Percentiles rank a stretch among this genome's conserved stretches.
phyloP scores from a whole-genome alignment of 2,329 filamentous ascomycete genomes.

The Xylariaceae sp. region DNA sequence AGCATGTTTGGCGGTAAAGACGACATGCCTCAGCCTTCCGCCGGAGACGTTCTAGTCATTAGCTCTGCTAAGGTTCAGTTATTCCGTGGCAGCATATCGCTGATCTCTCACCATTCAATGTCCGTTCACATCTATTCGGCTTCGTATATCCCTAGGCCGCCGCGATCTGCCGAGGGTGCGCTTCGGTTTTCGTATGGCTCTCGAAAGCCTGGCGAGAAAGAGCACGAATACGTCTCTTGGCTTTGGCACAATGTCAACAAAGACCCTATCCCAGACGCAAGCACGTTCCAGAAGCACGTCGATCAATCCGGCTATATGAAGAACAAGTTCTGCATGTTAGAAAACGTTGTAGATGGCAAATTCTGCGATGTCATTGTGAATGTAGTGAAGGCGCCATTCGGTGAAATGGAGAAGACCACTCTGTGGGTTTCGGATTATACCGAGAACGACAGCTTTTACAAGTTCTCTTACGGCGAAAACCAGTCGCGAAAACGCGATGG shows the following conservation, averaged over 20 bases:
- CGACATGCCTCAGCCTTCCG: constrained; percentile 43
- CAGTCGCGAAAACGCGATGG: constrained; percentile 38
- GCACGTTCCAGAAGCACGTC: constrained; percentile 39
- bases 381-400: constrained; percentile 52
- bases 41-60: constrained; percentile 61
- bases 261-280: constrained; percentile 36
- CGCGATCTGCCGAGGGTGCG: constrained; percentile 34
- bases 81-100: constrained; percentile 32
- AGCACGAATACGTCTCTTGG: constrained; percentile 42
- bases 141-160: constrained; percentile 36
- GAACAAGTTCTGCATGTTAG: constrained; percentile 59
- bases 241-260: constrained; percentile 44
- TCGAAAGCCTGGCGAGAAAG: constrained; percentile 25
- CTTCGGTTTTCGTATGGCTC: constrained; percentile 19
- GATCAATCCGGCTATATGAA: constrained; percentile 39
- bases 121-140: constrained; percentile 42
- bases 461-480: constrained; percentile 37
- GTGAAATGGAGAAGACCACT: constrained; percentile 43
- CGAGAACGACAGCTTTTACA: constrained; percentile 57
- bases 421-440: constrained; percentile 84
- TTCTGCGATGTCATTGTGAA: constrained; percentile 69
- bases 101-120: constrained; percentile 41
- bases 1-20: constrained; percentile 54
- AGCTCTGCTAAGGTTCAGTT: constrained; percentile 48
- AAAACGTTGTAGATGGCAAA: constrained; percentile 49